Conservation (phyloP, 1,139 yeast species). For the Williopsis jadinii region DNA sequence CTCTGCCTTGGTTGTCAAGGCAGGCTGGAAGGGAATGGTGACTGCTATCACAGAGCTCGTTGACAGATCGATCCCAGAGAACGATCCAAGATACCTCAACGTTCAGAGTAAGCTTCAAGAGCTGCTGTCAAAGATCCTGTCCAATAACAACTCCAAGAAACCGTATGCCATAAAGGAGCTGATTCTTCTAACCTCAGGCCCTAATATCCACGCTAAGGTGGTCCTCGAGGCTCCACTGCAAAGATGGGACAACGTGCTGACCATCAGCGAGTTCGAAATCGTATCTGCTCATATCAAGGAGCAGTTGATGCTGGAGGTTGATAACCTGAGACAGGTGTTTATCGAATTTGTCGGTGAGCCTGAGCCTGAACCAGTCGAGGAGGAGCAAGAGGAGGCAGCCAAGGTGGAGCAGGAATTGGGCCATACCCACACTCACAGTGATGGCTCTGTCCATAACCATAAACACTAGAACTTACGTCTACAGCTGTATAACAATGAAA, state of each 20-base stretch:
- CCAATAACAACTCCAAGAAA: slow-evolving; percentile 30
- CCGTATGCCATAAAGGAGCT: slow-evolving; percentile 39
- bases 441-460: slow-evolving; percentile 21
- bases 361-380: slow-evolving; percentile 20
- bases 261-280: slow-evolving; percentile 38
- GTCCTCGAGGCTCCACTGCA: slow-evolving; percentile 35
- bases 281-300: slow-evolving; percentile 30
- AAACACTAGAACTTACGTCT: slow-evolving; percentile 12
- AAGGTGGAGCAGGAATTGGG: slow-evolving; percentile 5
- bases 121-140: slow-evolving; percentile 26
- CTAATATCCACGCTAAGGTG: slow-evolving; percentile 42
- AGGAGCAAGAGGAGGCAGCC: slow-evolving; percentile 5
- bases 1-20: slow-evolving; percentile 70
- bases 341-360: slow-evolving; percentile 29
- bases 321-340: slow-evolving; percentile 26
- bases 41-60: slow-evolving; percentile 69
- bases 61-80: slow-evolving; percentile 44
- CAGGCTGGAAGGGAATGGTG: slow-evolving; percentile 72
- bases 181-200: slow-evolving; percentile 64
- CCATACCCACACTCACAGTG: slow-evolving; percentile 20
- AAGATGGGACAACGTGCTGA: slow-evolving; percentile 36
- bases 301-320: slow-evolving; percentile 19
- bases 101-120: slow-evolving; percentile 32
- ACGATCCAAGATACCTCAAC: slow-evolving; percentile 34
- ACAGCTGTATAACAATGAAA: neutral